These are phyloP conservation scores for Fusarium veterinarium DNA, from an alignment of 2,329 filamentous ascomycete genomes.

Conservation along the genomic window DNA sequence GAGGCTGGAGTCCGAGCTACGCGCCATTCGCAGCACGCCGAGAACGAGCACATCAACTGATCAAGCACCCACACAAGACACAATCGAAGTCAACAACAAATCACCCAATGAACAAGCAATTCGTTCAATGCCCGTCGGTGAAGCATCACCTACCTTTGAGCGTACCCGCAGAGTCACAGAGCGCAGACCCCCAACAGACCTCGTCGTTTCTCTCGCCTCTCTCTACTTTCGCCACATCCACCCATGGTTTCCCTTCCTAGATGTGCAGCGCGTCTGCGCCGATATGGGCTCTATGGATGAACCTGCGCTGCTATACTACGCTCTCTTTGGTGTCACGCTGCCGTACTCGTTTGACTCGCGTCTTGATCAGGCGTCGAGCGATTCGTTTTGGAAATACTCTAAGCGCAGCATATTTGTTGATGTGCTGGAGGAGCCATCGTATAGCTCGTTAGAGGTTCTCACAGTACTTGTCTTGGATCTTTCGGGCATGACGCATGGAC, in stretches of 20 bases:
- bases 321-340: not conserved
- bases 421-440: not conserved
- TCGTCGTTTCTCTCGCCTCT: not conserved
- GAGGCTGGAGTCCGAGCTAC: not conserved
- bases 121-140: not conserved
- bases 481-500: not conserved
- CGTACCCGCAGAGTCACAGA: not conserved
- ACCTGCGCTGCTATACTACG: not conserved
- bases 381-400: slow-evolving; percentile 2
- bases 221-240: not conserved
- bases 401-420: not conserved
- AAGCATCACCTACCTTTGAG: not conserved
- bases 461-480: not conserved
- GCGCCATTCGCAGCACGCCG: not conserved
- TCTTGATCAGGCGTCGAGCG: not conserved
- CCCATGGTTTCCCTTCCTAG: slow-evolving; percentile 4
- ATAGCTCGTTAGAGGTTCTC: not conserved
- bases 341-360: not conserved
- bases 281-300: not conserved
- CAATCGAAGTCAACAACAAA: not conserved
- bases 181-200: not conserved
- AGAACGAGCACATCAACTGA: not conserved
- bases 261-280: not conserved
- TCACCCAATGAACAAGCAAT: not conserved
- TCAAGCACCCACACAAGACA: not conserved